Evolutionary conservation across 2,329 filamentous ascomycete genomes (phyloP).

Genomic region (Epichloe sp.): DNA sequence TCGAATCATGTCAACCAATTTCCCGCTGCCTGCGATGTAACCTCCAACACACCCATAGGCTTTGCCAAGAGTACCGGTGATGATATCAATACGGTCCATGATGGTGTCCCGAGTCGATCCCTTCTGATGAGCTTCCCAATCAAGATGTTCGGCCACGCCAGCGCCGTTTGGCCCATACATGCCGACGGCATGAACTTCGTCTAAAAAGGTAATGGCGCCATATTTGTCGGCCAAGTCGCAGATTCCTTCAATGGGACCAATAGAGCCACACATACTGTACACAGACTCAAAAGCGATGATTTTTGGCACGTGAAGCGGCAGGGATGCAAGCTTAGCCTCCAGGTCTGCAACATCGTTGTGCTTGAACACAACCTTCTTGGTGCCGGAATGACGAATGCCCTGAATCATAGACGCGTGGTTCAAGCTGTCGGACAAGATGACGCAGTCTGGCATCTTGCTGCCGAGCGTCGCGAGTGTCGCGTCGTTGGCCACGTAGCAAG

Average conservation of each 20-base stretch:
- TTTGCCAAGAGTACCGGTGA: constrained; percentile 93
- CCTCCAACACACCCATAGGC: constrained; percentile 96
- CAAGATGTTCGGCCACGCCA: constrained; percentile 92
- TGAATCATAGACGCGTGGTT: constrained; percentile 99
- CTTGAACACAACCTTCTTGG: constrained; percentile 96
- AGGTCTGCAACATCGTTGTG: constrained; percentile 93
- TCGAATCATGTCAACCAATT: constrained; percentile 82
- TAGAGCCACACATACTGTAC: constrained; percentile 98
- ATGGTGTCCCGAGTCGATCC: constrained; percentile 68
- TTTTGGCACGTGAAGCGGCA: constrained; percentile 78
- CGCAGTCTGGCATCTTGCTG: constrained; percentile 89
- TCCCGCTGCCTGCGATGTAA: constrained; percentile 83
- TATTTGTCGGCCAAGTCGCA: constrained; percentile 97
- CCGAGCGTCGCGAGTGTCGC: constrained; percentile 93
- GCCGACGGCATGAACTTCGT: constrained; percentile 96
- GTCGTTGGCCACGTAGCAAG: constrained; percentile 97
- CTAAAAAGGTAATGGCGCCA: constrained; percentile 91
- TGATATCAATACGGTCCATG: constrained; percentile 95
- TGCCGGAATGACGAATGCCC: constrained; percentile 92
- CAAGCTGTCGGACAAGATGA: constrained; percentile 92
- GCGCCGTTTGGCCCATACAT: constrained; percentile 97
- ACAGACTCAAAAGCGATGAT: constrained; percentile 98
- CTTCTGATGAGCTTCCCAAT: constrained; percentile 73
- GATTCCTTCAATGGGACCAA: constrained; percentile 90
- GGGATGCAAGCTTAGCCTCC: constrained; percentile 79